Conservation (phyloP, 768 basidiomycete genomes). For the Boletus tylopilopsis region DNA sequence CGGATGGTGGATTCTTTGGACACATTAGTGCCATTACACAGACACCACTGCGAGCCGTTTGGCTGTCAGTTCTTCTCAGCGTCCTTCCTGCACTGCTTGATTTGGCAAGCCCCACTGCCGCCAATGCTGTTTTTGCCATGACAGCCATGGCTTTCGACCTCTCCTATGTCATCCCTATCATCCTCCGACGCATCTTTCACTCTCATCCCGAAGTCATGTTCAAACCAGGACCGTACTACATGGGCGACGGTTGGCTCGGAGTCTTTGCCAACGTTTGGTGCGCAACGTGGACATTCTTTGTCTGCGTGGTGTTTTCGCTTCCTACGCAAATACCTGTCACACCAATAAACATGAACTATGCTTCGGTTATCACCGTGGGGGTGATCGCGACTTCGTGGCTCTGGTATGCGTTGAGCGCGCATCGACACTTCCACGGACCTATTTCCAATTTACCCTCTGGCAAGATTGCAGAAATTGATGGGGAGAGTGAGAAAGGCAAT, state of each 20-base stretch:
- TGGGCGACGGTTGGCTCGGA: conserved; percentile 49
- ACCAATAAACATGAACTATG: conserved; percentile 49
- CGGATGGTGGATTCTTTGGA: conserved; percentile 57
- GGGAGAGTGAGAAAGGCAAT: conserved; percentile 1
- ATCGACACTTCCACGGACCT: conserved; percentile 57
- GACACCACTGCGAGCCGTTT: conserved; percentile 56
- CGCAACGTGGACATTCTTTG: conserved; percentile 43
- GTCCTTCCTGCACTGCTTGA: conserved; percentile 46
- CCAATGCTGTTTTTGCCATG: conserved; percentile 57
- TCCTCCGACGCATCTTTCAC: conserved; percentile 46
- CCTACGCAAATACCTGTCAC: conserved; percentile 50
- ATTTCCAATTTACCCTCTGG: conserved; percentile 42
- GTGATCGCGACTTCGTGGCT: conserved; percentile 29
- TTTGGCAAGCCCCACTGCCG: conserved; percentile 49
- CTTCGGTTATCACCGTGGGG: conserved; percentile 32
- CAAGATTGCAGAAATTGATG: background rate
- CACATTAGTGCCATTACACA: conserved; percentile 41
- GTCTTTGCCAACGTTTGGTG: conserved; percentile 43
- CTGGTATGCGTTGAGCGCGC: conserved; percentile 54
- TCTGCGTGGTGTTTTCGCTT: conserved; percentile 46
- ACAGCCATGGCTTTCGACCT: conserved; percentile 50
- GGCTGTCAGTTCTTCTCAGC: conserved; percentile 43
- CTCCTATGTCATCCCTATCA: conserved; percentile 56
- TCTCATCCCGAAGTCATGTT: conserved; percentile 58
- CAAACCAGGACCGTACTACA: conserved; percentile 58